Conservation (phyloP, 2,329 filamentous ascomycete genomes). For the Cercospora sesami region DNA sequence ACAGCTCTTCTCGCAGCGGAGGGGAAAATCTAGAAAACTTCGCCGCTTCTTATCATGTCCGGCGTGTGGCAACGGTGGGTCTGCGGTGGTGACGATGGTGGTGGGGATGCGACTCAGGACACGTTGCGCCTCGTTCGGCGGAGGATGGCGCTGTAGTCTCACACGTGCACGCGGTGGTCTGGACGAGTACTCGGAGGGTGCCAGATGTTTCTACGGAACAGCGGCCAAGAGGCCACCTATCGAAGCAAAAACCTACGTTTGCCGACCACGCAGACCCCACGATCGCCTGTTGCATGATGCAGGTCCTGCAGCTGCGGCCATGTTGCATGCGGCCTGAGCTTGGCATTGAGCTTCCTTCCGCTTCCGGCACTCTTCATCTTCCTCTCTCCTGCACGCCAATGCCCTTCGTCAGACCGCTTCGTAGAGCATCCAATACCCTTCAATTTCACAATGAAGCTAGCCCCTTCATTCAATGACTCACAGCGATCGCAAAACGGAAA, state of each 20-base stretch:
- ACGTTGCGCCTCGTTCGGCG: not conserved
- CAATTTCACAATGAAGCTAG: not conserved
- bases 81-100: not conserved
- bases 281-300: conserved; percentile 3
- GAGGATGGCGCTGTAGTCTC: not conserved
- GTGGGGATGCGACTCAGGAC: not conserved
- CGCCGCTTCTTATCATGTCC: conserved; percentile 2
- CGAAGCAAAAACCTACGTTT: conserved; percentile 1
- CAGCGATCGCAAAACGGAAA: not conserved
- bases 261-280: not conserved
- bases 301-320: not conserved
- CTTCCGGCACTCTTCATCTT: not conserved
- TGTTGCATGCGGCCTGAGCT: not conserved
- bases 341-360: conserved; percentile 1
- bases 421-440: not conserved
- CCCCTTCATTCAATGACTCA: not conserved
- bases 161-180: not conserved
- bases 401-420: not conserved
- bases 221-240: conserved; percentile 9
- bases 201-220: not conserved
- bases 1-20: not conserved
- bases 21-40: not conserved
- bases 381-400: not conserved
- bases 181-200: not conserved
- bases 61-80: not conserved